Percentiles rank a stretch among this genome's conserved stretches.
phyloP scores from a whole-genome alignment of 2,329 filamentous ascomycete genomes.

The Sporothrix curviconia region DNA sequence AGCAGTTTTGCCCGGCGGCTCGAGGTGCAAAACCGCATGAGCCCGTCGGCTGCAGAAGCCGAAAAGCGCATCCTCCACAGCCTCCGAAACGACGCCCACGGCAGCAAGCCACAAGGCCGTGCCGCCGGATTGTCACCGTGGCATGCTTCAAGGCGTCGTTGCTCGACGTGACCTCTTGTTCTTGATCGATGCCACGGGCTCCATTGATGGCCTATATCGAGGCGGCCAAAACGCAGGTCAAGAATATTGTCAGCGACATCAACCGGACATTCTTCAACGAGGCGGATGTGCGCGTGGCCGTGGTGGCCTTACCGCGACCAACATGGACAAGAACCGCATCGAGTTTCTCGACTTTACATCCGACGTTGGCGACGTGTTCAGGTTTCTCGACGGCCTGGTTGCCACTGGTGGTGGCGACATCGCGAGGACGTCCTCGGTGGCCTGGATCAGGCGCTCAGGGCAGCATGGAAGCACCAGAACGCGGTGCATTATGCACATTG shows the following conservation, averaged over 20 bases:
- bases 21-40: slow-evolving; percentile 3
- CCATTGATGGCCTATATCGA: slow-evolving; percentile 29
- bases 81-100: slow-evolving; percentile 17
- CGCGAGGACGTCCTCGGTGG: slow-evolving; percentile 34
- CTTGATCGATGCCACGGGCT: slow-evolving; percentile 32
- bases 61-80: slow-evolving; percentile 17
- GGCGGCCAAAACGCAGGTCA: slow-evolving; percentile 30
- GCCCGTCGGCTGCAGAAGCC: slow-evolving; percentile 11
- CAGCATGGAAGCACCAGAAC: slow-evolving; percentile 30
- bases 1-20: slow-evolving; percentile 11
- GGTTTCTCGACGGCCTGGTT: slow-evolving; percentile 23
- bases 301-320: slow-evolving; percentile 35
- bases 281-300: slow-evolving; percentile 29
- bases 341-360: slow-evolving; percentile 29
- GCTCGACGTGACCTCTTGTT: slow-evolving; percentile 33
- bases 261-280: slow-evolving; percentile 27
- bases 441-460: slow-evolving; percentile 26
- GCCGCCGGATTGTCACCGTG: slow-evolving; percentile 17
- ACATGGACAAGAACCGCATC: slow-evolving; percentile 21
- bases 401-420: slow-evolving; percentile 27
- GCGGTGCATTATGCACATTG: slow-evolving; percentile 29
- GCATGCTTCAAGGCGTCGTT: slow-evolving; percentile 29
- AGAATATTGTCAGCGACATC: slow-evolving; percentile 29
- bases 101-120: slow-evolving; percentile 3
- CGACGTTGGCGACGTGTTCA: slow-evolving; percentile 18